Conservation (phyloP, 2,329 filamentous ascomycete species). For the Pseudogymnoascus verrucosus region DNA sequence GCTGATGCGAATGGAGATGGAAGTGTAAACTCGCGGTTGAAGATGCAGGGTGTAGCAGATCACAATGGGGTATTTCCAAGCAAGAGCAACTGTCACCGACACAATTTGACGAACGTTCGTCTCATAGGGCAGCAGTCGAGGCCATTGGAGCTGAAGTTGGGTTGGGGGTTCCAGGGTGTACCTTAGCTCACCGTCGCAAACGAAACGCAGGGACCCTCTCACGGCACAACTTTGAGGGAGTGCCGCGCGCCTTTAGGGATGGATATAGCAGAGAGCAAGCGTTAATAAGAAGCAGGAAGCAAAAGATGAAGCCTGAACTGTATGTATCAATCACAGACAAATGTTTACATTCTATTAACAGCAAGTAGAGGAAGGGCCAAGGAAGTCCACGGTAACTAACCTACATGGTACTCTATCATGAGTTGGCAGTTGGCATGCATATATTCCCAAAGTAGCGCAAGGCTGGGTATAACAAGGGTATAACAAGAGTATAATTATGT, state of each 20-base stretch:
- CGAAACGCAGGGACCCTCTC: neutral
- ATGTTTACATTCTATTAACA: neutral
- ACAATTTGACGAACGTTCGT: neutral
- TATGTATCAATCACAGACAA: neutral
- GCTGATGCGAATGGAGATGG: neutral
- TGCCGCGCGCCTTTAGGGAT: neutral
- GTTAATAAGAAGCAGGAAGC: neutral
- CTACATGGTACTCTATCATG: neutral
- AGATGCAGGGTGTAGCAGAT: neutral
- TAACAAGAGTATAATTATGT: neutral
- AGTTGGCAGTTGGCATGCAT: neutral
- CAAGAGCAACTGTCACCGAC: neutral
- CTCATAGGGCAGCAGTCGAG: constrained; percentile 1
- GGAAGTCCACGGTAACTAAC: neutral
- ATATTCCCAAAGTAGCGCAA: neutral
- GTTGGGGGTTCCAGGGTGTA: neutral
- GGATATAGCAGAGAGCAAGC: neutral
- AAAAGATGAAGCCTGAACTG: neutral
- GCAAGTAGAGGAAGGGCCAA: neutral
- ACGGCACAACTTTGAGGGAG: neutral
- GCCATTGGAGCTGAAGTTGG: neutral
- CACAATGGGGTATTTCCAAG: neutral
- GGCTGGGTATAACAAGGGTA: neutral
- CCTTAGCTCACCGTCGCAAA: neutral
- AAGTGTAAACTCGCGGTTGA: neutral